Percentiles rank a stretch among this genome's conserved stretches.
phyloP scores from a whole-genome alignment of 2,329 filamentous ascomycete genomes.

The Venturia oleaginea region DNA sequence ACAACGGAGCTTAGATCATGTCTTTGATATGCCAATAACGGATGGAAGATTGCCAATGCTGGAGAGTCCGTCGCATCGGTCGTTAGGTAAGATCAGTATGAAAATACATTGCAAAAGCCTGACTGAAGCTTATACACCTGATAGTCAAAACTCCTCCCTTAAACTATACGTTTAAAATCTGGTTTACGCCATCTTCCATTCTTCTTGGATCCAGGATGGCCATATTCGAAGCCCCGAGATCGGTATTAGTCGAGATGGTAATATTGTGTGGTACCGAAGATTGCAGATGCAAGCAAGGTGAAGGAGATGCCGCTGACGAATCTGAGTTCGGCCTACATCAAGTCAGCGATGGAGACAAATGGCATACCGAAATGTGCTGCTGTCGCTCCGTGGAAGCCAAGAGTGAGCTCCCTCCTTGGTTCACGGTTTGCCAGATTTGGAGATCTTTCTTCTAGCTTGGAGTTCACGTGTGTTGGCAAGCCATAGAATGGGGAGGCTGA shows the following conservation, averaged over 20 bases:
- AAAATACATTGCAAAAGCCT: not conserved
- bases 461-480: constrained; percentile 20
- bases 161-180: not conserved
- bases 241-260: constrained; percentile 35
- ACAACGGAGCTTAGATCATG: no score
- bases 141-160: not conserved
- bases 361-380: constrained; percentile 40
- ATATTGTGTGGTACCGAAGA: constrained; percentile 37
- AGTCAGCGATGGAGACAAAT: constrained; percentile 27
- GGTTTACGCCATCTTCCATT: constrained; percentile 33
- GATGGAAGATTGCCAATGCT: no score
- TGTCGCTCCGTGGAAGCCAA: constrained; percentile 19
- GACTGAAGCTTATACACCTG: no score
- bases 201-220: constrained; percentile 55
- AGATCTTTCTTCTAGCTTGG: constrained; percentile 32
- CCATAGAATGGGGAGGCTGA: not conserved
- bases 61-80: no score
- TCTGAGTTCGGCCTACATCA: constrained; percentile 44
- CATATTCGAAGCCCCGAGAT: constrained; percentile 30
- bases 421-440: constrained; percentile 33
- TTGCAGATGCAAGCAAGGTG: constrained; percentile 25
- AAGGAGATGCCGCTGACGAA: constrained; percentile 32
- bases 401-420: constrained; percentile 35
- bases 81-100: no score
- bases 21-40: no score